Conservation (phyloP, 257 asterid genomes). For the Echium plantagineum region DNA sequence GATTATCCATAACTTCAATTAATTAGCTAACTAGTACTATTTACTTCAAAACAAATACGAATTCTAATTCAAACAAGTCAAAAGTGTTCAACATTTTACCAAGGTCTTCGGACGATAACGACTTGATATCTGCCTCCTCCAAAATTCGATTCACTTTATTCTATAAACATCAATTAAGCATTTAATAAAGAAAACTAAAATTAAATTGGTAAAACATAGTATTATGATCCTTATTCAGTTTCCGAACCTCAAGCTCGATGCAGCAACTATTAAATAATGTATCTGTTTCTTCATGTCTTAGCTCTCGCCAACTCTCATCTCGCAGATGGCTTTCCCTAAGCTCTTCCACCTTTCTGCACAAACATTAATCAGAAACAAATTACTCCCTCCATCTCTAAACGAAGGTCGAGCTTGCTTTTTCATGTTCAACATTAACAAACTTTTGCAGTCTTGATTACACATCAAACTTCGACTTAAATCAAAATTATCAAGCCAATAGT, state of each 20-base stretch:
- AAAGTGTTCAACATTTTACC: constrained; percentile 21
- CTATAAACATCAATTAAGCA: constrained; percentile 23
- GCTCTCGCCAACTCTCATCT: constrained; percentile 6
- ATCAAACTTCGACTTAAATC: no score
- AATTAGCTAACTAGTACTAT: neutral
- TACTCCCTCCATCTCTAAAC: no score
- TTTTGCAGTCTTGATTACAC: no score
- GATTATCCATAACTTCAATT: neutral
- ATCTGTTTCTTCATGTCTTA: constrained; percentile 24
- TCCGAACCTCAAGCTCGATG: constrained; percentile 39
- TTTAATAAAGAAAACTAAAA: neutral
- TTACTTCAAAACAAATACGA: neutral
- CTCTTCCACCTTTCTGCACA: constrained; percentile 44
- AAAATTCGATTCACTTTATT: constrained; percentile 27
- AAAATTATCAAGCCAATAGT: no score
- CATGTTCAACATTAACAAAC: no score
- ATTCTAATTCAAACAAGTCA: neutral
- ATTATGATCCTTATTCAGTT: neutral
- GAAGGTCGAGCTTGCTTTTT: no score
- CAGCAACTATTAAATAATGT: constrained; percentile 25
- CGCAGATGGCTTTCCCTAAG: constrained; percentile 28
- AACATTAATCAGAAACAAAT: neutral
- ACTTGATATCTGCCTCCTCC: constrained; percentile 27
- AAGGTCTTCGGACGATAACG: constrained; percentile 34
- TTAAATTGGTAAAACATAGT: neutral